phyloP scores from a whole-genome alignment of 148 eudicot species.

The Cornus suecica region DNA sequence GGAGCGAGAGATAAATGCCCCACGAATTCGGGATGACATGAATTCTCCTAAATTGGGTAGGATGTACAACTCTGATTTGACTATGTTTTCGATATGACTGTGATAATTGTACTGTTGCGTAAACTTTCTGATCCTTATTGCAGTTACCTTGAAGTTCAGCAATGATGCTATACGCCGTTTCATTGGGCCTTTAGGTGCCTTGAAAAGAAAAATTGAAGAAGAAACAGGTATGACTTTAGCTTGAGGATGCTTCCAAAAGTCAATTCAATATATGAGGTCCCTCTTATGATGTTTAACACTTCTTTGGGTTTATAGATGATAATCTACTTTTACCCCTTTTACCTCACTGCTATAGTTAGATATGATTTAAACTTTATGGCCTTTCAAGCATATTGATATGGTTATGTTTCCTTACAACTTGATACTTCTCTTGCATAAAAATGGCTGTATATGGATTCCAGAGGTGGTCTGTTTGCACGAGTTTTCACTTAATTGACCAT shows the following conservation, averaged over 20 bases:
- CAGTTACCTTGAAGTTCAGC: slow-evolving; percentile 74
- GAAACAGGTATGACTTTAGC: slow-evolving; percentile 59
- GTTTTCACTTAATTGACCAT: background rate
- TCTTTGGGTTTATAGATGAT: background rate
- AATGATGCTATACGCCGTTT: slow-evolving; percentile 81
- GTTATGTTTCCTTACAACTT: background rate
- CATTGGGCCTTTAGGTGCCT: slow-evolving; percentile 85
- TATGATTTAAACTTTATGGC: background rate
- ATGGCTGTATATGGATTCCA: background rate
- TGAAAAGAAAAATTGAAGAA: slow-evolving; percentile 83
- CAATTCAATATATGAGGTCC: background rate
- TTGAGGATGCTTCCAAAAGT: background rate
- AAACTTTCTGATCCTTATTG: slow-evolving; percentile 13
- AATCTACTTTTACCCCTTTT: background rate
- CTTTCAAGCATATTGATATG: background rate
- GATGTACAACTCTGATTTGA: background rate
- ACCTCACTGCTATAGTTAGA: background rate
- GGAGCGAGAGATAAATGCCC: slow-evolving; percentile 69
- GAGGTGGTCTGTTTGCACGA: background rate
- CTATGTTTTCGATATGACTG: background rate
- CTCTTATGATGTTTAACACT: background rate
- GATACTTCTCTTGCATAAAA: background rate
- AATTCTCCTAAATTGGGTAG: slow-evolving; percentile 74
- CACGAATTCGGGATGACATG: slow-evolving; percentile 66
- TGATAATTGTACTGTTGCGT: background rate